These are phyloP conservation scores for Nannizzia gypsea DNA, from an alignment of 2,329 filamentous ascomycete species.

Conservation along the genomic window DNA sequence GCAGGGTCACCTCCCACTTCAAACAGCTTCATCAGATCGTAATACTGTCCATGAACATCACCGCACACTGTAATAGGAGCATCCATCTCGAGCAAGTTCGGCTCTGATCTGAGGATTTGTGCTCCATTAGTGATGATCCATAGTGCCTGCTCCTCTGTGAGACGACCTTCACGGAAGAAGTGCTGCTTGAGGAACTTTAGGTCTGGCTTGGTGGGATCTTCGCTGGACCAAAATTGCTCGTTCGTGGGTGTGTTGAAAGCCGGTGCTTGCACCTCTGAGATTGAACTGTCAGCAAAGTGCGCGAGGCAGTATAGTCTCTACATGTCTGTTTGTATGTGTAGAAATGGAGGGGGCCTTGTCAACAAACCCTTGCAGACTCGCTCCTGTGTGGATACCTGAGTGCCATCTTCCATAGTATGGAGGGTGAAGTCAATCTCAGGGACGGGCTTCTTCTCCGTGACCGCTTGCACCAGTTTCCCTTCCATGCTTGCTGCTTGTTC, in stretches of 20 bases:
- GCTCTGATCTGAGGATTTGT: constrained; percentile 76
- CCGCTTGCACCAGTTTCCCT: constrained; percentile 62
- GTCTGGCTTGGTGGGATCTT: constrained; percentile 77
- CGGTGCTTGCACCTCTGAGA: constrained; percentile 85
- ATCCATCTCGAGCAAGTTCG: constrained; percentile 97
- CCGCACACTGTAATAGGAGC: constrained; percentile 97
- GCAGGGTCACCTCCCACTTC: constrained; percentile 94
- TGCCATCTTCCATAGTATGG: constrained; percentile 96
- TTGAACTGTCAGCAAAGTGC: neutral
- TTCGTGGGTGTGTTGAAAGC: constrained; percentile 86
- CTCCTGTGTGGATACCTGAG: constrained; percentile 87
- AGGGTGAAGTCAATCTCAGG: constrained; percentile 98
- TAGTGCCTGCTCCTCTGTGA: constrained; percentile 94
- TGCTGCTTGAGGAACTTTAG: constrained; percentile 94
- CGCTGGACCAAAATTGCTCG: constrained; percentile 85
- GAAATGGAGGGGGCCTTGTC: neutral
- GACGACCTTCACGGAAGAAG: constrained; percentile 90
- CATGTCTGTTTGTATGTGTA: neutral
- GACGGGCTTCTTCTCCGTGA: constrained; percentile 86
- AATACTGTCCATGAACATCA: constrained; percentile 97
- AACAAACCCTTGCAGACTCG: constrained; percentile 87
- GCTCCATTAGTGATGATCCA: constrained; percentile 87
- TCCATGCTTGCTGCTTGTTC: constrained; percentile 27
- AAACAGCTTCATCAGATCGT: constrained; percentile 98
- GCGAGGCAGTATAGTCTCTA: neutral